Percentiles rank a stretch among this genome's conserved stretches.
phyloP scores from a whole-genome alignment of 106 monocot genomes.

The Triglochin maritima region DNA sequence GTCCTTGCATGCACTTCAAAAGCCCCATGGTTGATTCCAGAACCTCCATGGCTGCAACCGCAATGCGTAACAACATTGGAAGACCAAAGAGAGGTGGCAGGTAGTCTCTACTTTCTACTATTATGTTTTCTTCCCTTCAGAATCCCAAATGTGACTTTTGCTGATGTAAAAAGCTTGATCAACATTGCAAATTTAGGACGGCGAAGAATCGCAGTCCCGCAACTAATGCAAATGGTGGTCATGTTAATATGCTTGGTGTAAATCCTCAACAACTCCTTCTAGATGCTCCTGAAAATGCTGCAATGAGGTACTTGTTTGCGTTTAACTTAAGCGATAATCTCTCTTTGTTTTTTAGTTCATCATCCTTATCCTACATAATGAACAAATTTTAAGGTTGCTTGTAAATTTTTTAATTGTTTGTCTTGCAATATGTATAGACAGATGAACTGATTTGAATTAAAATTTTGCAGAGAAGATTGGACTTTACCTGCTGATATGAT shows the following conservation, averaged over 20 bases:
- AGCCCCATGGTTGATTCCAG: background rate
- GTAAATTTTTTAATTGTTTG: background rate
- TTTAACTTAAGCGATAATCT: background rate
- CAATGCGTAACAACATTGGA: background rate
- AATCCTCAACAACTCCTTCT: slow-evolving; percentile 2
- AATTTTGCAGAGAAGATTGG: slow-evolving; percentile 35
- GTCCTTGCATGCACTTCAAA: slow-evolving; percentile 1
- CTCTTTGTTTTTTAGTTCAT: background rate
- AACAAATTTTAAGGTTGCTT: background rate
- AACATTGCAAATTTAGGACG: slow-evolving; percentile 2
- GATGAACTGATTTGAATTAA: background rate
- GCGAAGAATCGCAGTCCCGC: background rate
- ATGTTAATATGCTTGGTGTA: slow-evolving; percentile 3
- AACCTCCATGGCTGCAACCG: background rate
- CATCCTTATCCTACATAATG: background rate
- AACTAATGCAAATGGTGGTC: slow-evolving; percentile 1
- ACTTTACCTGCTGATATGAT: slow-evolving; percentile 24
- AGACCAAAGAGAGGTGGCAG: slow-evolving; percentile 8
- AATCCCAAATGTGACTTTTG: background rate
- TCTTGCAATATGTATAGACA: background rate
- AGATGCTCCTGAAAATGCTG: slow-evolving; percentile 2
- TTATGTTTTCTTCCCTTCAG: too few species aligned
- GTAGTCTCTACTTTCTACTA: background rate
- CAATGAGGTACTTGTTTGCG: slow-evolving; percentile 1
- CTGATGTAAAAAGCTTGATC: background rate